Base-by-base conservation (phyloP, 208 protist species). In the Crithidia sp. region DNA sequence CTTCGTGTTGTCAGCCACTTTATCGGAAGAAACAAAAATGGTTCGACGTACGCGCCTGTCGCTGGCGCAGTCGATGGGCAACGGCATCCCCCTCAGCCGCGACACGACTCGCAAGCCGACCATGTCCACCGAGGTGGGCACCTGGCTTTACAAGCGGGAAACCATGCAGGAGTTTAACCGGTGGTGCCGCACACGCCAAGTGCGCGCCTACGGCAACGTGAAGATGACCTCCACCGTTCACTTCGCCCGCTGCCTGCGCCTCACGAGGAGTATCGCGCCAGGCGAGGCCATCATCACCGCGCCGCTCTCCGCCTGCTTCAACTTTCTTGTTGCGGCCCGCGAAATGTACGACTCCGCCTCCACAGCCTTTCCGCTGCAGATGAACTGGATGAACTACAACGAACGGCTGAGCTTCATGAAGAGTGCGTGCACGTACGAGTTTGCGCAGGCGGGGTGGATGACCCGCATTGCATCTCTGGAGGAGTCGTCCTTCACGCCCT, bases 321-420 rank as follows among this genome's bases (percentile, higher is more conserved):
- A 94, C 74, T 95, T 90, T 58, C 74, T 96, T 4, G 77, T 79
- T 43, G 88, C 88, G 28, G 84, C 88, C 19, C 75, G 76, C 59
- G 89, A 94, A 75, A 92, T 94, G 84, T 89, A 74, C 71, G 83
- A 88, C 37, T 73, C 58, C 63, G 4, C 67, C 7, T 65, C 19
- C 54, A 72, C 58, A 0, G 57, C 74, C 14, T 96, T 96, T 55
- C 92, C 92, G 44, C 66, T 94, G 9, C 84, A 86, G 72, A 67
- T 96, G 57, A 91, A 94, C 74, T 96, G 92, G 89, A 92, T 94
- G 83, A 96, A 96, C 70, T 94, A 94, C 80, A 86, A 92, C 60
- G 77, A 95, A 52, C 75, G 82, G 16, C 63, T 92, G 47, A 68
- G 60, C 7, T 94, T 83, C 77, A 73, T 96, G 58, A 67, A 62